A percentile compares a stretch with the other conserved stretches of the same genome.
Evolutionary conservation across 768 basidiomycete species (phyloP).

Genomic region (Amyloporia xantha): DNA sequence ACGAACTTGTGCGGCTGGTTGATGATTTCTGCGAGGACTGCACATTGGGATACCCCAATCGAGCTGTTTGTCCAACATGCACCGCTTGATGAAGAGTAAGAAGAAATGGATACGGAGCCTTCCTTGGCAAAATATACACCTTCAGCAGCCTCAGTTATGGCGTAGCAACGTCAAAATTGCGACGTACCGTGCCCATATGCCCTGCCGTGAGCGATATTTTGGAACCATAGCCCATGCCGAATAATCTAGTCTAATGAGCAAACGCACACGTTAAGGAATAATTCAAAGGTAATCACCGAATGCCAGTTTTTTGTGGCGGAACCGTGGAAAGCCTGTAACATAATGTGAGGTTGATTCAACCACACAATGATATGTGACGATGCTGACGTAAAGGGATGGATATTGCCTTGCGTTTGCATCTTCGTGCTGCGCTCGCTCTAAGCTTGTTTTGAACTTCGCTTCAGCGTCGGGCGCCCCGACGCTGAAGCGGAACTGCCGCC

Average conservation of each 20-base stretch:
- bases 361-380: background rate
- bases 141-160: constrained; percentile 3
- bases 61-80: constrained; percentile 48
- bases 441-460: constrained; percentile 48
- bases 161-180: background rate
- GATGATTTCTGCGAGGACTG: constrained; percentile 60
- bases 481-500: constrained; percentile 63
- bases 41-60: constrained; percentile 40
- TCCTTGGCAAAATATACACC: constrained; percentile 69
- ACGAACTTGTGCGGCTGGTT: constrained; percentile 53
- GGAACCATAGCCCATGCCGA: constrained; percentile 65
- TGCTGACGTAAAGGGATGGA: constrained; percentile 28
- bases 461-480: constrained; percentile 70
- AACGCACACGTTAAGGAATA: background rate
- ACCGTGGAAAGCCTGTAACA: constrained; percentile 58
- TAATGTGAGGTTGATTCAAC: background rate
- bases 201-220: constrained; percentile 47
- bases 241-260: constrained; percentile 42
- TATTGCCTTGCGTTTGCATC: constrained; percentile 38
- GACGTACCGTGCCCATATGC: constrained; percentile 54
- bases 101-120: constrained; percentile 38
- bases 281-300: constrained; percentile 36
- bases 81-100: constrained; percentile 30
- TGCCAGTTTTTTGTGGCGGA: constrained; percentile 65
- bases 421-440: constrained; percentile 31